Evolutionary conservation across 2,329 filamentous ascomycete genomes (phyloP), one percentile per base, ranked within the genome.

Genomic region (Thermomyces lanuginosus): DNA sequence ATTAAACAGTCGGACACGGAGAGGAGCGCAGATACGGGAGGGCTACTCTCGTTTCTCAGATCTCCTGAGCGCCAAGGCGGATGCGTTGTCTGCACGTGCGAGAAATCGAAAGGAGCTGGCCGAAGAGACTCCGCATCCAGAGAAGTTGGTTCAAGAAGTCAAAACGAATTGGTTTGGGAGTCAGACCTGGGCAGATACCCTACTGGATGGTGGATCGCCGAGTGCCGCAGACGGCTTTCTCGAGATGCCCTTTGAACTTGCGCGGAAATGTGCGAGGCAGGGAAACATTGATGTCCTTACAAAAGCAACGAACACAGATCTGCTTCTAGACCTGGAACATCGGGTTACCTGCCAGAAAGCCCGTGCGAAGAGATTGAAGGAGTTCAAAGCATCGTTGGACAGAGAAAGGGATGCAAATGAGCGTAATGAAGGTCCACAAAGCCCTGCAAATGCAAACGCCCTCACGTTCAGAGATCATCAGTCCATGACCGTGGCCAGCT

Each of bases 111-210:
- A 21, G 10, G 39, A 31, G 21, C 24, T 36, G 3, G 25, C 30
- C 29, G 52, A 61, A 20, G 46, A 54, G 3, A 60, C 55, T 22
- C 38, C 49, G 0, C 56, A 68, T 20, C 29, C 44, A 3, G 55
- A 46, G 7, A 30, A 10, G 6, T 24, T 51, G 13, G 33, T 48
- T 38, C 39, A 42, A n/a, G 44, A 81, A 30, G 64, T 73, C 39
- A 67, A 66, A 21, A 61, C 66, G 2, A 80, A 82, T 38, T 92
- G 83, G 83, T 62, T 78, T 8, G 83, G 81, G 2, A 71, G 75
- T 41, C 68, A 75, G 32, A 65, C 69, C 30, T 86, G 82, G 75
- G 64, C 80, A 40, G 66, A 80, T 24, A 61, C 69, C 2, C 55
- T 92, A 11, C 47, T 89, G 0, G 62, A 74, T 26, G 79, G 79